Conservation (phyloP, 1,139 yeast genomes). For the Candida frijolesensis region DNA sequence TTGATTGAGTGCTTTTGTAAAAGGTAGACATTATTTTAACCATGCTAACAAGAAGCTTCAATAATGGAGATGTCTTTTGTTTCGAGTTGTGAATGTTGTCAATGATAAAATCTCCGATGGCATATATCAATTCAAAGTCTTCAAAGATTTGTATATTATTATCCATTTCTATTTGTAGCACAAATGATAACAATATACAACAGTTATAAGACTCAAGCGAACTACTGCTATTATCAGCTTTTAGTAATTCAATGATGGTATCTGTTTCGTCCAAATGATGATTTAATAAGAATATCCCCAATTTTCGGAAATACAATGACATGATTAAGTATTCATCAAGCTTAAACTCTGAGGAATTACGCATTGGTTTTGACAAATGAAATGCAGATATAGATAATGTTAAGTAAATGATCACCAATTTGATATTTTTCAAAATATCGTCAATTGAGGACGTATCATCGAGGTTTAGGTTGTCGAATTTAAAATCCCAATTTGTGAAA, state of each 20-base stretch:
- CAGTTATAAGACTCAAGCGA: constrained; percentile 24
- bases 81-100: constrained; percentile 21
- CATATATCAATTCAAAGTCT: constrained; percentile 44
- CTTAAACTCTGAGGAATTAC: constrained; percentile 16
- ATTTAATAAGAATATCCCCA: constrained; percentile 38
- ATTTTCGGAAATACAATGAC: constrained; percentile 42
- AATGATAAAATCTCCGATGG: constrained; percentile 43
- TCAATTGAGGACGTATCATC: not conserved
- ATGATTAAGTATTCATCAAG: constrained; percentile 30
- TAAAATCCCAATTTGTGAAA: constrained; percentile 21
- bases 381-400: constrained; percentile 34
- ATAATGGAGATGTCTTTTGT: constrained; percentile 18
- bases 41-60: constrained; percentile 27
- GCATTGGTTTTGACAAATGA: constrained; percentile 13
- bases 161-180: constrained; percentile 43
- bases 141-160: constrained; percentile 42
- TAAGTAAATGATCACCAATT: constrained; percentile 28
- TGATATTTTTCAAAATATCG: constrained; percentile 20
- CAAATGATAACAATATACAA: constrained; percentile 30
- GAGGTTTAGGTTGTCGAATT: not conserved
- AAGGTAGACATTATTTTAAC: constrained; percentile 34
- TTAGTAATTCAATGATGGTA: constrained; percentile 22
- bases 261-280: constrained; percentile 48
- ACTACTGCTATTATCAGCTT: constrained; percentile 8
- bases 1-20: constrained; percentile 43